Conservation (phyloP, 2,329 filamentous ascomycete genomes). For the Diplocarpon mali region DNA sequence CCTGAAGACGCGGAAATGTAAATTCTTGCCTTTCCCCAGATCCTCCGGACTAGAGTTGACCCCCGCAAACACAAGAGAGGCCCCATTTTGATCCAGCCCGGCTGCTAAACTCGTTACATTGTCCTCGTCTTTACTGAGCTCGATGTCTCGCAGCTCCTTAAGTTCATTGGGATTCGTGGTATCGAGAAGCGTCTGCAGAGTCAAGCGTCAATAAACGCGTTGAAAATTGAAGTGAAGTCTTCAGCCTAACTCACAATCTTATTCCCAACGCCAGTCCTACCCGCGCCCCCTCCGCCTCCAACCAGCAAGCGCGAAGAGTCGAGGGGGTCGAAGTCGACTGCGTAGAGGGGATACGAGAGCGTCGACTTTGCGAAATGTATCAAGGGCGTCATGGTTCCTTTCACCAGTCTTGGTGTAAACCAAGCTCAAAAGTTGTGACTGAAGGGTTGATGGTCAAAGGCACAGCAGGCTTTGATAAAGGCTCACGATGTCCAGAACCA, state of each 20-base stretch:
- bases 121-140: constrained; percentile 76
- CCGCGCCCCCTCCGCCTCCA: constrained; percentile 77
- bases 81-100: constrained; percentile 47
- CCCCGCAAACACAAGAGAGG: constrained; percentile 56
- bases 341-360: constrained; percentile 75
- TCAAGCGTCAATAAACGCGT: constrained; percentile 3
- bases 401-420: neutral
- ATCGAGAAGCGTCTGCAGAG: constrained; percentile 25
- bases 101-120: constrained; percentile 75
- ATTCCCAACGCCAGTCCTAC: constrained; percentile 72
- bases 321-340: constrained; percentile 77
- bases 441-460: no score
- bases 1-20: constrained; percentile 70
- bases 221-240: neutral
- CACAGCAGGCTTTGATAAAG: no score
- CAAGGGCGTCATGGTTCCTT: constrained; percentile 22
- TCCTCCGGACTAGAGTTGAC: constrained; percentile 72
- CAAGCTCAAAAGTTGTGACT: neutral
- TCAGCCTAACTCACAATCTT: constrained; percentile 54
- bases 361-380: constrained; percentile 28
- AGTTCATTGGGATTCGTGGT: constrained; percentile 30
- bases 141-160: constrained; percentile 57
- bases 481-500: no score
- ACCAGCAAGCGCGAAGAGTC: constrained; percentile 68
- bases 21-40: constrained; percentile 65